Conservation (phyloP, 176 grass and related monocot species). For the Eragrostis nindensis region DNA sequence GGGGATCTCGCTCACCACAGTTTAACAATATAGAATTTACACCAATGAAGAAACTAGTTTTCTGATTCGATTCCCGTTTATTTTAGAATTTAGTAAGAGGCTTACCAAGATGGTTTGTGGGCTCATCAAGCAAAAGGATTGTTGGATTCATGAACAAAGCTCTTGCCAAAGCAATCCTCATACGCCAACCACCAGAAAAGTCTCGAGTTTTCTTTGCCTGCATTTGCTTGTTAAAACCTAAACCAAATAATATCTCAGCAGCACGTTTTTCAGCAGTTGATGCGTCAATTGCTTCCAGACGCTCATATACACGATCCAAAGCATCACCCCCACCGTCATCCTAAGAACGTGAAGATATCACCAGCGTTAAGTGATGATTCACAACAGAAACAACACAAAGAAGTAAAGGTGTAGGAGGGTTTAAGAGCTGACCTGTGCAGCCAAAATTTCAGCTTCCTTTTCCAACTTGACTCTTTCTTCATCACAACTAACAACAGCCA, state of each 20-base stretch:
- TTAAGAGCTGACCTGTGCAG: slow-evolving; percentile 55
- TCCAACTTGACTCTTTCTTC: slow-evolving; percentile 87
- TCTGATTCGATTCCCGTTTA: not conserved
- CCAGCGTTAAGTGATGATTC: not conserved
- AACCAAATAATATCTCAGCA: slow-evolving; percentile 87
- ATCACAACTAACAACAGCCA: slow-evolving; percentile 88
- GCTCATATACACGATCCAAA: slow-evolving; percentile 85
- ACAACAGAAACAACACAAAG: not conserved
- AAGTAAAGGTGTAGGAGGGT: not conserved
- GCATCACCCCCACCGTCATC: slow-evolving; percentile 86
- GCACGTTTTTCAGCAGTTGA: slow-evolving; percentile 94
- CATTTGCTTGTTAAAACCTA: slow-evolving; percentile 93
- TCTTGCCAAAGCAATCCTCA: slow-evolving; percentile 96
- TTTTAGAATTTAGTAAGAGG: slow-evolving; percentile 9
- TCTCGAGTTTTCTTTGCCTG: slow-evolving; percentile 85
- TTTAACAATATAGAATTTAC: not conserved
- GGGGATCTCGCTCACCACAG: not conserved
- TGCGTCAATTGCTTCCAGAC: slow-evolving; percentile 87
- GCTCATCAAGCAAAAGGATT: slow-evolving; percentile 97
- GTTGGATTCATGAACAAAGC: slow-evolving; percentile 98
- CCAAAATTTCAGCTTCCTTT: slow-evolving; percentile 88
- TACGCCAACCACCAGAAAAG: slow-evolving; percentile 98
- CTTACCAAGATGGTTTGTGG: slow-evolving; percentile 97
- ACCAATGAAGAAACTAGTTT: not conserved
- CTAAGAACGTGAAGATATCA: slow-evolving; percentile 20